phyloP scores from a whole-genome alignment of 805 yeast genomes.

The Myxozyma monticola region DNA sequence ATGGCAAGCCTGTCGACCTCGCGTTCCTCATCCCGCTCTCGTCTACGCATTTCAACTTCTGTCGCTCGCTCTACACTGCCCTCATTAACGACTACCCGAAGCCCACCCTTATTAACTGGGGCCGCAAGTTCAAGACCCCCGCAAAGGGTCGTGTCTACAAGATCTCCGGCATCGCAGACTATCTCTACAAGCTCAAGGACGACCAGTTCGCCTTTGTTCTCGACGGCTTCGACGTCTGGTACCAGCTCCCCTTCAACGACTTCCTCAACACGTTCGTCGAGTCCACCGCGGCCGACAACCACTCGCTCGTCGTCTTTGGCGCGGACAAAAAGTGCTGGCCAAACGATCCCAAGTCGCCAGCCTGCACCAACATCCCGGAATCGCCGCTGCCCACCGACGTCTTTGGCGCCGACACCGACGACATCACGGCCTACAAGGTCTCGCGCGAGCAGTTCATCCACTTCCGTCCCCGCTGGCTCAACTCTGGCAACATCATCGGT shows the following conservation, averaged over 20 bases:
- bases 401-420: slow-evolving; percentile 29
- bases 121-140: slow-evolving; percentile 13
- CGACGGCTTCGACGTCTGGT: slow-evolving; percentile 31
- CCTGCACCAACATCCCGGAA: slow-evolving; percentile 26
- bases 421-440: not conserved
- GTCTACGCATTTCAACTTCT: slow-evolving; percentile 27
- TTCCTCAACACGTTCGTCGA: slow-evolving; percentile 16
- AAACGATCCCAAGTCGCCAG: slow-evolving; percentile 22
- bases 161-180: slow-evolving; percentile 19
- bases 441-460: slow-evolving; percentile 16
- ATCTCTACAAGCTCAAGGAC: slow-evolving; percentile 11
- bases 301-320: slow-evolving; percentile 22
- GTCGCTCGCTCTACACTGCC: slow-evolving; percentile 30
- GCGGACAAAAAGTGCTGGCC: slow-evolving; percentile 33
- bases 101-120: slow-evolving; percentile 29
- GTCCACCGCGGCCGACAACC: not conserved
- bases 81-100: slow-evolving; percentile 29
- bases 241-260: slow-evolving; percentile 22
- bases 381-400: slow-evolving; percentile 27
- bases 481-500: slow-evolving; percentile 31
- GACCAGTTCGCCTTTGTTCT: slow-evolving; percentile 22
- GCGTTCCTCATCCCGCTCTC: slow-evolving; percentile 29
- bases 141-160: slow-evolving; percentile 24
- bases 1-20: slow-evolving; percentile 17
- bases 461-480: slow-evolving; percentile 30